Evolutionary conservation across 2,329 filamentous ascomycete genomes (phyloP).

Genomic region (Colletotrichum costaricense): DNA sequence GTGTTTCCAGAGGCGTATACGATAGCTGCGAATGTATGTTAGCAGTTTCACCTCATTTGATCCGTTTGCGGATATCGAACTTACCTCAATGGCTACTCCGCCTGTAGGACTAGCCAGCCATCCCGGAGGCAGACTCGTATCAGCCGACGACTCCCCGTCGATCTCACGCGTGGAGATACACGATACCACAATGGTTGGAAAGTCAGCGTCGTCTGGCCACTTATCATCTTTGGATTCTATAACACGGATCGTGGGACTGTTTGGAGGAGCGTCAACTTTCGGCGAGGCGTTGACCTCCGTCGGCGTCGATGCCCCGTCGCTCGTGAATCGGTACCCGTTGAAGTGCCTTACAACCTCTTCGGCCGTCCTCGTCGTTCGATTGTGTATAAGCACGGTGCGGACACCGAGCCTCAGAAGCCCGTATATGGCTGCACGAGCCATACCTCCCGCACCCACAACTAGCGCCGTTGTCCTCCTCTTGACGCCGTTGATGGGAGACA

Average conservation of each 20-base stretch:
- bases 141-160: conserved; percentile 70
- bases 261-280: conserved; percentile 45
- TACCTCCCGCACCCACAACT: conserved; percentile 76
- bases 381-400: conserved; percentile 79
- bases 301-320: conserved; percentile 50
- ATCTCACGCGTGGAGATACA: conserved; percentile 79
- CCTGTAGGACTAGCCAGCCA: conserved; percentile 81
- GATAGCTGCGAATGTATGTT: background rate
- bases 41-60: background rate
- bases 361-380: conserved; percentile 74
- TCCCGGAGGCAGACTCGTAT: conserved; percentile 74
- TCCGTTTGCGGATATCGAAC: conserved; percentile 49
- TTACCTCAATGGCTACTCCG: conserved; percentile 79
- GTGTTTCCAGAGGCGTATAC: conserved; percentile 76
- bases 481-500: conserved; percentile 78
- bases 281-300: conserved; percentile 42
- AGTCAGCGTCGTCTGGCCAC: conserved; percentile 73
- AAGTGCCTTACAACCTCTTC: conserved; percentile 77
- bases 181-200: conserved; percentile 79
- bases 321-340: conserved; percentile 58
- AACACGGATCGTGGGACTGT: conserved; percentile 65
- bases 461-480: conserved; percentile 65
- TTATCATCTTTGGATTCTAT: conserved; percentile 60
- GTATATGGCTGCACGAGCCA: conserved; percentile 82
- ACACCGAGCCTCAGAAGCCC: conserved; percentile 82